Conservation (phyloP, 768 basidiomycete genomes). For the Lactifluus echinatus region DNA sequence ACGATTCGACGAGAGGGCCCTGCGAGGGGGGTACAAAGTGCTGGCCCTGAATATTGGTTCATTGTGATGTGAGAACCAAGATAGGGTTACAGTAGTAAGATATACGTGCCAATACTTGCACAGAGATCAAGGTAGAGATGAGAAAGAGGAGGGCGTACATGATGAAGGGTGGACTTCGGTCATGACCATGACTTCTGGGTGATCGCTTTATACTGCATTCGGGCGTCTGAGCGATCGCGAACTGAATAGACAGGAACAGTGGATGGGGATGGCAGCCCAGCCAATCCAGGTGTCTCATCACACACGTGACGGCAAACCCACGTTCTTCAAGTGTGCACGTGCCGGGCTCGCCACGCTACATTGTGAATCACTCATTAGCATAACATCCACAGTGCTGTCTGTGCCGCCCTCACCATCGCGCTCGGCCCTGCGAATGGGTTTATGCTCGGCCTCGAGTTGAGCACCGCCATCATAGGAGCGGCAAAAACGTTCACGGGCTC, state of each 20-base stretch:
- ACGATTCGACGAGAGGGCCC: conserved; percentile 23
- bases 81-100: background rate
- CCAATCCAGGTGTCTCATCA: background rate
- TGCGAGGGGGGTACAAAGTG: conserved; percentile 27
- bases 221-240: too few relatives aligned
- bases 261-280: background rate
- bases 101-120: background rate
- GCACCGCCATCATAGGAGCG: conserved; percentile 5
- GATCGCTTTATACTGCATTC: background rate
- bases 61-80: background rate
- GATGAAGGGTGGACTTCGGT: background rate
- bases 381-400: conserved; percentile 1
- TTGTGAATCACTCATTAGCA: too few relatives aligned
- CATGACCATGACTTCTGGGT: background rate
- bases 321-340: too few relatives aligned
- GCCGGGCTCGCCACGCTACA: too few relatives aligned
- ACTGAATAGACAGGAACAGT: background rate
- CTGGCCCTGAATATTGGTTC: conserved; percentile 1
- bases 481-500: background rate
- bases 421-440: conserved; percentile 26
- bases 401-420: conserved; percentile 19
- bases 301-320: background rate
- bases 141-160: conserved; percentile 8
- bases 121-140: conserved; percentile 6
- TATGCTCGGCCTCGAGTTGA: conserved; percentile 18